A percentile compares a stretch with the other conserved stretches of the same genome.
These are phyloP conservation scores for Euphorbia tirucalli DNA, from an alignment of 345 rosid genomes.

Conservation along the genomic window DNA sequence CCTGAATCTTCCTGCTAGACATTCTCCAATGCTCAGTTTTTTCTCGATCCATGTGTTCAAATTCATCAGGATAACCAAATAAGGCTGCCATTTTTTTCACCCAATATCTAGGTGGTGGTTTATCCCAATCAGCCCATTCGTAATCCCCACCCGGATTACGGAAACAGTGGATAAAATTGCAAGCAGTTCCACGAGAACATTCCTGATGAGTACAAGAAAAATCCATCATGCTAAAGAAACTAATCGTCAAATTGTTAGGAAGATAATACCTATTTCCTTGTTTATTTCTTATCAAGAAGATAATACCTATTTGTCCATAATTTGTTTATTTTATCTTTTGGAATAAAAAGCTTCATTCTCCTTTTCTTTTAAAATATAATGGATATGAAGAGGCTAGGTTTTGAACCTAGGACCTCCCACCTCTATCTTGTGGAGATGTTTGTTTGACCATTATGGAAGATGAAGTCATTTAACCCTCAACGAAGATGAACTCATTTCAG, in stretches of 20 bases:
- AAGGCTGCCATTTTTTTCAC: conserved; percentile 68
- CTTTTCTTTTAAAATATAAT: too few species aligned
- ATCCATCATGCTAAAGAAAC: neutral
- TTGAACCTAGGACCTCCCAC: too few species aligned
- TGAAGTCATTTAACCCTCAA: too few species aligned
- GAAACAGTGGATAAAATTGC: conserved; percentile 98
- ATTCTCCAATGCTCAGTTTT: conserved; percentile 27
- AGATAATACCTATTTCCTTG: neutral
- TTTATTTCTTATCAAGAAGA: neutral
- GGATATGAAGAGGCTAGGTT: too few species aligned
- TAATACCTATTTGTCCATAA: neutral
- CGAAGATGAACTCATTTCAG: too few species aligned
- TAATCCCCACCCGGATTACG: conserved; percentile 96
- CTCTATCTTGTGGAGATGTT: too few species aligned
- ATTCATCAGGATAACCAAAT: conserved; percentile 69
- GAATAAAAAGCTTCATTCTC: neutral
- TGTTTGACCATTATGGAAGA: too few species aligned
- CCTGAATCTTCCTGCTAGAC: conserved; percentile 28
- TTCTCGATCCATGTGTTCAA: conserved; percentile 41
- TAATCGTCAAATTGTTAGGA: neutral
- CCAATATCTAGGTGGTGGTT: conserved; percentile 94
- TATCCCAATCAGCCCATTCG: conserved; percentile 97
- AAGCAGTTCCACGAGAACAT: conserved; percentile 88
- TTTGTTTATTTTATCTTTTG: neutral
- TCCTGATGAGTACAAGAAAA: conserved; percentile 42